Percentiles rank a stretch among this genome's conserved stretches.
These are phyloP conservation scores for Graphiopsis chlorocephala DNA, from an alignment of 2,329 filamentous ascomycete genomes.

Conservation along the genomic window DNA sequence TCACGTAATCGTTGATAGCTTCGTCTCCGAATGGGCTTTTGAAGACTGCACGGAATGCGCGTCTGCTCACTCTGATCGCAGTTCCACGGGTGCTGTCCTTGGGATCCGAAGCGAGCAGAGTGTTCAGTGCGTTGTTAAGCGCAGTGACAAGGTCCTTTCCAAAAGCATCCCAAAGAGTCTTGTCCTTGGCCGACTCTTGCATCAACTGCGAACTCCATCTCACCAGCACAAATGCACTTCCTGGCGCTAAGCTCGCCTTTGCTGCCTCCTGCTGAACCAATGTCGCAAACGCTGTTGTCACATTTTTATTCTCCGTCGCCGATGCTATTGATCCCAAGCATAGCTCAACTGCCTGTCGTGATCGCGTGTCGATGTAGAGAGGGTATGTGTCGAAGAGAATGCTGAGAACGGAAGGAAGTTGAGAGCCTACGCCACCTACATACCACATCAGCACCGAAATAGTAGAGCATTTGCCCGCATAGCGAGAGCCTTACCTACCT, in stretches of 20 bases:
- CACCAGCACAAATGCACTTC: conserved; percentile 81
- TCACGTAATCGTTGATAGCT: conserved; percentile 61
- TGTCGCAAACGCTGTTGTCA: conserved; percentile 63
- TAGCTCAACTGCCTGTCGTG: conserved; percentile 76
- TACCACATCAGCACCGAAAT: neutral
- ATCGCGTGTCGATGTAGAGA: conserved; percentile 80
- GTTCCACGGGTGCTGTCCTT: conserved; percentile 67
- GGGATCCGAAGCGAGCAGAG: conserved; percentile 65
- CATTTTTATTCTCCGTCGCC: conserved; percentile 53
- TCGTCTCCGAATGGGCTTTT: conserved; percentile 59
- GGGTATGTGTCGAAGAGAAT: conserved; percentile 84
- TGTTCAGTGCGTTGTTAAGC: conserved; percentile 72
- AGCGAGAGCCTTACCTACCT: conserved; percentile 36
- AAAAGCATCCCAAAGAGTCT: conserved; percentile 62
- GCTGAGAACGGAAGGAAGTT: conserved; percentile 48
- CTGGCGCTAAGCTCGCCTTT: conserved; percentile 73
- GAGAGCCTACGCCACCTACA: conserved; percentile 18
- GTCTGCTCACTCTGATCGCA: conserved; percentile 72
- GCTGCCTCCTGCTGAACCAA: conserved; percentile 69
- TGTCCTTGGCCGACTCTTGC: conserved; percentile 62
- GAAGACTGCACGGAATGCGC: conserved; percentile 74
- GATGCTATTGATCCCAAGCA: conserved; percentile 70
- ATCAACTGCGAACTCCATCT: conserved; percentile 86
- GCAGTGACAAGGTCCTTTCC: conserved; percentile 64
- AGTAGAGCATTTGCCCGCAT: conserved; percentile 11